phyloP scores from a whole-genome alignment of 805 yeast genomes.

The Blastobotrys peoriensis region DNA sequence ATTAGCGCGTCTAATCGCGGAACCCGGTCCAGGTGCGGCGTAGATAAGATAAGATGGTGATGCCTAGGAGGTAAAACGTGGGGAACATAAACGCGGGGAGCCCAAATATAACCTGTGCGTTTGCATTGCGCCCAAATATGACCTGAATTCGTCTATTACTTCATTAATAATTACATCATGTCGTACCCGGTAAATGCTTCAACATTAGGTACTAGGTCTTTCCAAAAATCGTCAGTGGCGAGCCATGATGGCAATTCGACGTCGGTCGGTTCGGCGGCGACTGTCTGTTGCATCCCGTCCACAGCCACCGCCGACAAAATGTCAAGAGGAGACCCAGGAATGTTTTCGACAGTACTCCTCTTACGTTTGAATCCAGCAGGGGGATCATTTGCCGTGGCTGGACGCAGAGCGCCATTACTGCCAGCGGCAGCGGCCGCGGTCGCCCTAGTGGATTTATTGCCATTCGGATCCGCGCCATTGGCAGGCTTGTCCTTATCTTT shows the following conservation, averaged over 20 bases:
- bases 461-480: neutral
- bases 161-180: slow-evolving; percentile 6
- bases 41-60: too few relatives aligned
- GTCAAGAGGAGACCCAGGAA: slow-evolving; percentile 34
- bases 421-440: neutral
- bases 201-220: slow-evolving; percentile 36
- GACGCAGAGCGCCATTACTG: too few relatives aligned
- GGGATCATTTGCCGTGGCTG: neutral
- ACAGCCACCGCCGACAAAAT: slow-evolving; percentile 39
- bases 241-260: slow-evolving; percentile 45
- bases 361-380: slow-evolving; percentile 5
- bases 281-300: slow-evolving; percentile 5
- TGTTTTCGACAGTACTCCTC: slow-evolving; percentile 2
- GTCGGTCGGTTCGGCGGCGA: neutral
- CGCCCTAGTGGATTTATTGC: neutral
- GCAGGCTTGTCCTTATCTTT: neutral
- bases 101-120: too few relatives aligned
- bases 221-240: slow-evolving; percentile 68
- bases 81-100: too few relatives aligned
- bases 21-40: too few relatives aligned
- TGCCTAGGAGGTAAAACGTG: too few relatives aligned
- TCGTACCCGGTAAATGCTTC: slow-evolving; percentile 23
- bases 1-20: too few relatives aligned
- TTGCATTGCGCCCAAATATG: too few relatives aligned
- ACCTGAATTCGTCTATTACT: too few relatives aligned